Conservation (phyloP, 2,329 filamentous ascomycete species). For the Cordyceps cateniannulata region DNA sequence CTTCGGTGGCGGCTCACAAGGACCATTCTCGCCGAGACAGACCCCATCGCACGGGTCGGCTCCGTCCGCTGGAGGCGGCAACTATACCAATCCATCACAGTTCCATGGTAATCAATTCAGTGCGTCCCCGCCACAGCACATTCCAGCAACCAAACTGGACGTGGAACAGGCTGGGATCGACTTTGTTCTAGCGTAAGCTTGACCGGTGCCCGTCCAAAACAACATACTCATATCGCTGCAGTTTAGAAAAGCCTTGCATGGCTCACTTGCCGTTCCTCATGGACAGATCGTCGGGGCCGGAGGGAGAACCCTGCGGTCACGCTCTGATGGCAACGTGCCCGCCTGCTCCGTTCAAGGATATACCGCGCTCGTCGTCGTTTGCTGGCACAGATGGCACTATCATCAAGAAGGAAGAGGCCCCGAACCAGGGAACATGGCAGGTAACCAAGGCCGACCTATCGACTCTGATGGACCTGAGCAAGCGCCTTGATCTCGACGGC, state of each 20-base stretch:
- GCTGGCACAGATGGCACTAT: conserved; percentile 35
- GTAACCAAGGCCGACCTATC: conserved; percentile 68
- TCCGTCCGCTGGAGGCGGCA: conserved; percentile 25
- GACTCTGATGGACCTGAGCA: conserved; percentile 78
- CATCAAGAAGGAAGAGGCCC: conserved; percentile 19
- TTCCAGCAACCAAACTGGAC: conserved; percentile 44
- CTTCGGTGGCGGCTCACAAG: conserved; percentile 8
- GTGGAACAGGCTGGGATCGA: conserved; percentile 82
- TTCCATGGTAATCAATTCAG: conserved; percentile 24
- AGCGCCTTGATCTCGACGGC: conserved; percentile 73
- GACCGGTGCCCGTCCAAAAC: not conserved
- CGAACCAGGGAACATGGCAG: conserved; percentile 69
- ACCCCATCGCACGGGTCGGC: conserved; percentile 35
- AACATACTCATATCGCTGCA: conserved; percentile 37
- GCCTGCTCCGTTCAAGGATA: conserved; percentile 53
- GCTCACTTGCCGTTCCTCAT: conserved; percentile 78
- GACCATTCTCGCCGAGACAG: conserved; percentile 41
- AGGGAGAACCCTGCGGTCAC: conserved; percentile 73
- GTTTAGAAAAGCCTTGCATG: conserved; percentile 88
- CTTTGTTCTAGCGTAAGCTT: conserved; percentile 75
- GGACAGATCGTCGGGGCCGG: conserved; percentile 50
- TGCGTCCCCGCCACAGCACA: conserved; percentile 21
- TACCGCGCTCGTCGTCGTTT: conserved; percentile 46
- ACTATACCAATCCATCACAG: not conserved
- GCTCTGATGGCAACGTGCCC: conserved; percentile 91